These are phyloP conservation scores for Medicago ruthenica DNA, from an alignment of 306 rosid genomes.

Conservation along the genomic window DNA sequence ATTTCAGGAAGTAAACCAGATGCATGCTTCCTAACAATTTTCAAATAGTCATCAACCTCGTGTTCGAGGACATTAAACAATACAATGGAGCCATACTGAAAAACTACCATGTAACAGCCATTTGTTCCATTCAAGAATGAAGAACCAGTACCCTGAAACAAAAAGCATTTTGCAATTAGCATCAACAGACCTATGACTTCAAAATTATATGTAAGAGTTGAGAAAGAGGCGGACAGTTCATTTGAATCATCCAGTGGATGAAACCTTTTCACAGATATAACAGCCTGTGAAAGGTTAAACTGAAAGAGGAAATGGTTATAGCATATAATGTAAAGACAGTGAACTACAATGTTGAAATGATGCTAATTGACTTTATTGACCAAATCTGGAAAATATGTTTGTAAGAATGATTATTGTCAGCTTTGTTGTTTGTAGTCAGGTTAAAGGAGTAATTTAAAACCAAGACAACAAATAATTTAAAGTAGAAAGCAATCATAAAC, in stretches of 20 bases:
- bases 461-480: background rate
- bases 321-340: background rate
- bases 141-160: conserved; percentile 68
- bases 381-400: background rate
- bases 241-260: conserved; percentile 10
- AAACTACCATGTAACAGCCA: conserved; percentile 86
- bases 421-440: background rate
- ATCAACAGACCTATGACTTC: conserved; percentile 2
- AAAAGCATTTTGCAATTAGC: conserved; percentile 36
- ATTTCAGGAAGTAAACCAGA: conserved; percentile 91
- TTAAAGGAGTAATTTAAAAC: background rate
- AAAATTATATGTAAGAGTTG: conserved; percentile 15
- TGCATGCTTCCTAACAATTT: conserved; percentile 81
- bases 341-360: background rate
- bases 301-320: conserved; percentile 9
- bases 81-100: conserved; percentile 95
- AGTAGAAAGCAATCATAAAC: background rate
- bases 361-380: background rate
- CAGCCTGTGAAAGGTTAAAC: conserved; percentile 4
- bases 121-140: conserved; percentile 74
- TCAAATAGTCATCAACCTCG: conserved; percentile 73
- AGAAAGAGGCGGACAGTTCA: conserved; percentile 31
- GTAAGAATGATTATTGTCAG: conserved; percentile 1
- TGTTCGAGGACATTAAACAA: conserved; percentile 82
- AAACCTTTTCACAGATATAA: conserved; percentile 21